A percentile compares a stretch with the other conserved stretches of the same genome.
phyloP scores from a whole-genome alignment of 495 filamentous ascomycete species.

The Penicillium nucicola region DNA sequence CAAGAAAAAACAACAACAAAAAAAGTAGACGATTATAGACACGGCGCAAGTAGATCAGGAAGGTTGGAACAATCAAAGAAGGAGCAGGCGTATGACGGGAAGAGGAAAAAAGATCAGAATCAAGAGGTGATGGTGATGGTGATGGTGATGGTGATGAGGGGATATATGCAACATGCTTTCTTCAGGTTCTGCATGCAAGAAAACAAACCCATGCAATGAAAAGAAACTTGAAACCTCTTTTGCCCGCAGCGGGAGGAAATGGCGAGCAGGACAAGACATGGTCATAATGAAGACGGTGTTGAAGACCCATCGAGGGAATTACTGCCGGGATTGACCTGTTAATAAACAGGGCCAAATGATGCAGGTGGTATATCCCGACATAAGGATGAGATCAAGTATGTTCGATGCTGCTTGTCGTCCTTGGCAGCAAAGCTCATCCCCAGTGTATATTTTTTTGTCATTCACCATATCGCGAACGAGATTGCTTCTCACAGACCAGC shows the following conservation, averaged over 20 bases:
- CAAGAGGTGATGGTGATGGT: no score
- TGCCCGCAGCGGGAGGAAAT: conserved; percentile 2
- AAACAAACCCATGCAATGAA: conserved; percentile 11
- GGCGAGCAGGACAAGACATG: conserved; percentile 8
- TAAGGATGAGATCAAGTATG: neutral
- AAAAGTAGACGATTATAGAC: conserved; percentile 28
- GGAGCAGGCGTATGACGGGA: neutral
- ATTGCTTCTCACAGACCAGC: neutral
- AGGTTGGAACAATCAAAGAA: conserved; percentile 16
- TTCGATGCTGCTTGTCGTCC: neutral
- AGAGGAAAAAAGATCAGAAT: conserved; percentile 1
- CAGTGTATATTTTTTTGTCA: neutral
- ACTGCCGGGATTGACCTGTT: conserved; percentile 2
- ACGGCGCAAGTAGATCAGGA: conserved; percentile 24
- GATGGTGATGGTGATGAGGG: conserved; percentile 6
- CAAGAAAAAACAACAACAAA: conserved; percentile 11
- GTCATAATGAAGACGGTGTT: neutral
- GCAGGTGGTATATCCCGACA: neutral
- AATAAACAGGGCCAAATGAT: conserved; percentile 5
- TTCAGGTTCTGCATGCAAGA: neutral
- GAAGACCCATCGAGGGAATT: neutral
- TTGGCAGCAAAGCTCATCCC: neutral
- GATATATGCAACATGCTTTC: conserved; percentile 30
- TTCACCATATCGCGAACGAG: neutral
- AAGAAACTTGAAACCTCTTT: conserved; percentile 5